Conservation (phyloP, 2,329 filamentous ascomycete genomes). For the Colletotrichum musicola region DNA sequence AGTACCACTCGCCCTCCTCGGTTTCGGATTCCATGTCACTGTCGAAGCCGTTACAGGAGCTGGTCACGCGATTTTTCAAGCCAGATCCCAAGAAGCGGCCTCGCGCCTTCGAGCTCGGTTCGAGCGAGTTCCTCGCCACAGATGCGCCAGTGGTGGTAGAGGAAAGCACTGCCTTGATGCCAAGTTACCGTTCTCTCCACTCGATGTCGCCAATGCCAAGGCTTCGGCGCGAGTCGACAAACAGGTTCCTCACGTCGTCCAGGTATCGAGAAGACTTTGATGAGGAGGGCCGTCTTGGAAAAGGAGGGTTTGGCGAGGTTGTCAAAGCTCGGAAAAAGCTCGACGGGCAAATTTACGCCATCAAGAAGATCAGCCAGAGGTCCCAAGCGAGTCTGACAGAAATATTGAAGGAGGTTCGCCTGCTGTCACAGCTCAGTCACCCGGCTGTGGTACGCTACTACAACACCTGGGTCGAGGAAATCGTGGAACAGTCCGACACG, state of each 20-base stretch:
- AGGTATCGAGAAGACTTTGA: constrained; percentile 92
- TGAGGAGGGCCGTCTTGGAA: constrained; percentile 88
- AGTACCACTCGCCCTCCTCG: constrained; percentile 82
- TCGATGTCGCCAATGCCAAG: constrained; percentile 61
- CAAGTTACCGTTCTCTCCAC: constrained; percentile 57
- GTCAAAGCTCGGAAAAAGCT: constrained; percentile 93
- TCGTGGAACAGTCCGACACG: constrained; percentile 64
- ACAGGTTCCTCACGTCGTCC: constrained; percentile 68
- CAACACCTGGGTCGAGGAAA: constrained; percentile 92
- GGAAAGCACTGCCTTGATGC: constrained; percentile 54
- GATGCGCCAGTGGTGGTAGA: constrained; percentile 70
- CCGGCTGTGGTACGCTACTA: constrained; percentile 90
- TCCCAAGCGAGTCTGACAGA: constrained; percentile 84
- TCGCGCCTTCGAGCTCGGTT: constrained; percentile 80
- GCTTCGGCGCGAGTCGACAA: constrained; percentile 73
- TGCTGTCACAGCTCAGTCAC: constrained; percentile 93
- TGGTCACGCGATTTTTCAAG: constrained; percentile 88
- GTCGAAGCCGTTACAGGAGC: constrained; percentile 81
- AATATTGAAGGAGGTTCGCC: constrained; percentile 84
- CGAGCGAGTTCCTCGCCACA: constrained; percentile 75
- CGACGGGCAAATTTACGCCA: constrained; percentile 92
- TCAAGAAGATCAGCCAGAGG: constrained; percentile 94
- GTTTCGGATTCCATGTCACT: constrained; percentile 79
- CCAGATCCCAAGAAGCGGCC: constrained; percentile 86
- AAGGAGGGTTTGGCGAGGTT: constrained; percentile 95